phyloP scores from a whole-genome alignment of 2,329 filamentous ascomycete species.

The Penicillium rolfsii region DNA sequence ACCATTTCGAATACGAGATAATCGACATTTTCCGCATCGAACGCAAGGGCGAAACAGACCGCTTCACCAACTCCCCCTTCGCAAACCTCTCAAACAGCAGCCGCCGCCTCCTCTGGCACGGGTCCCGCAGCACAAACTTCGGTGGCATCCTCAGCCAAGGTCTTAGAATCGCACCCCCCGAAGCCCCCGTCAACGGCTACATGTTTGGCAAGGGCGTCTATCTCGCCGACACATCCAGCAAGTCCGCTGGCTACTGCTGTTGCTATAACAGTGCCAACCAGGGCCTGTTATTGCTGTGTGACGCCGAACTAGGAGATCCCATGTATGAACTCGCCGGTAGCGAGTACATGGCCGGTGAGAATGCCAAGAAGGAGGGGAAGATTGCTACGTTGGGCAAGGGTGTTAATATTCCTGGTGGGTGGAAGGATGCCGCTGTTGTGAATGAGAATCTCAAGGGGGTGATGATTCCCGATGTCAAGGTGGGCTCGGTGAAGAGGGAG shows the following conservation, averaged over 20 bases:
- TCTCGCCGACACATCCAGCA: conserved; percentile 80
- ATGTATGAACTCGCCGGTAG: conserved; percentile 65
- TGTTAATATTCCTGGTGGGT: conserved; percentile 62
- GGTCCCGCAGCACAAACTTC: conserved; percentile 80
- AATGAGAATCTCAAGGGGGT: conserved; percentile 68
- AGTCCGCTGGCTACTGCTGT: conserved; percentile 78
- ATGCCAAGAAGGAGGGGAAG: conserved; percentile 63
- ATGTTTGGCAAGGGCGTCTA: conserved; percentile 94
- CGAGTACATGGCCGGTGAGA: conserved; percentile 66
- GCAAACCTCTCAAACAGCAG: conserved; percentile 61
- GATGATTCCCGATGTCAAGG: conserved; percentile 56
- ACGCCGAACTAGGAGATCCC: conserved; percentile 78
- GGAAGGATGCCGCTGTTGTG: conserved; percentile 75
- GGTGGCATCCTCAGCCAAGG: conserved; percentile 86
- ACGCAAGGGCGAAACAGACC: conserved; percentile 69
- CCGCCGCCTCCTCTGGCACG: conserved; percentile 83
- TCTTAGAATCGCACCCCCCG: conserved; percentile 78
- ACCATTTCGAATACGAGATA: conserved; percentile 57
- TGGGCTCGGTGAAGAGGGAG: neutral
- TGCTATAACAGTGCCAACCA: conserved; percentile 65
- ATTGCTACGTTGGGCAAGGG: conserved; percentile 74
- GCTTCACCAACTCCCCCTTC: conserved; percentile 64
- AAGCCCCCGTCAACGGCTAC: conserved; percentile 78
- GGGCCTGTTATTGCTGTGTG: conserved; percentile 78
- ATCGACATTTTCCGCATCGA: conserved; percentile 82